Conservation (phyloP, 2,329 filamentous ascomycete species). For the Beauveria asiatica region DNA sequence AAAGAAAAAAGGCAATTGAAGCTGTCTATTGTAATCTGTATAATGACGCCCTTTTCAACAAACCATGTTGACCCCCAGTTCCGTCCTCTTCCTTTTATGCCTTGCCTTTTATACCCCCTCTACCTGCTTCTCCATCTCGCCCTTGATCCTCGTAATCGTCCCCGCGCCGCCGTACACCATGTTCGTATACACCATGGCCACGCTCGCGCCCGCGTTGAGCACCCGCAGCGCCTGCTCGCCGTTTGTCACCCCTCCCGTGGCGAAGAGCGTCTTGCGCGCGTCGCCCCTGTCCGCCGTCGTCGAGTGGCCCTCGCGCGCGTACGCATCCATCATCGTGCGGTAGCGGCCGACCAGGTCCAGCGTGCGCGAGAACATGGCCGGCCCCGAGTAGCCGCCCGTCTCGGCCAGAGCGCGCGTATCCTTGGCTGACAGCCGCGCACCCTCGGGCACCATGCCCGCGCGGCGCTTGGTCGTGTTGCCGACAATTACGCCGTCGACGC, state of each 20-base stretch:
- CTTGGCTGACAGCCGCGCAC: conserved; percentile 52
- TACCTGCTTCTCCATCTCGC: conserved; percentile 45
- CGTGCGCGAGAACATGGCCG: conserved; percentile 77
- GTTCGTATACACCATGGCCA: conserved; percentile 86
- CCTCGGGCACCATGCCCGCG: conserved; percentile 58
- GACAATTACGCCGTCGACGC: conserved; percentile 91
- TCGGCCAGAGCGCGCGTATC: conserved; percentile 65
- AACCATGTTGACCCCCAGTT: not conserved
- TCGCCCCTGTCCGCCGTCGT: conserved; percentile 24
- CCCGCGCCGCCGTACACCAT: conserved; percentile 57
- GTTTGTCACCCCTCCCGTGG: conserved; percentile 85
- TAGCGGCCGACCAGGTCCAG: conserved; percentile 73
- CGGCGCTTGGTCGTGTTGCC: conserved; percentile 92
- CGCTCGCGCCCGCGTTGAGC: conserved; percentile 79
- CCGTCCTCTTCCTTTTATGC: not conserved
- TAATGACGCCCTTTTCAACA: not conserved
- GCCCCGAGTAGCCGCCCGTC: conserved; percentile 83
- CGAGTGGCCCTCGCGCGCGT: conserved; percentile 24
- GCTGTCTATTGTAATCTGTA: not conserved
- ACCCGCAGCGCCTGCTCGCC: conserved; percentile 75
- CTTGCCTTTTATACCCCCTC: conserved; percentile 12
- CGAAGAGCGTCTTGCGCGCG: conserved; percentile 74
- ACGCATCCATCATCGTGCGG: conserved; percentile 55
- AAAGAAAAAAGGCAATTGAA: not conserved
- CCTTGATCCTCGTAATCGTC: conserved; percentile 56